Percentiles rank a stretch among this genome's conserved stretches.
Evolutionary conservation across 345 rosid genomes (phyloP).

Genomic region (Pistacia integerrima): DNA sequence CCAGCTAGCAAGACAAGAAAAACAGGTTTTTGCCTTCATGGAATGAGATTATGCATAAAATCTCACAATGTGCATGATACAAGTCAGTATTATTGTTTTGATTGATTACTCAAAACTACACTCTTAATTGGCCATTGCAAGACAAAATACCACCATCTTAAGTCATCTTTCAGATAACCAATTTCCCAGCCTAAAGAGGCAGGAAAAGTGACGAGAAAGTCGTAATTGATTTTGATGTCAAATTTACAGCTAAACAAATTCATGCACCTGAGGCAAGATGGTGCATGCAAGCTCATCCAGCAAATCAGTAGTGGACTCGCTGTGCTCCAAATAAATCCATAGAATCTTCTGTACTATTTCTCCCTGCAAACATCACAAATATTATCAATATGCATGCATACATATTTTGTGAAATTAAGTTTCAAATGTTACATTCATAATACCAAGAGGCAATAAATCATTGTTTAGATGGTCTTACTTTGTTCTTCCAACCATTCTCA

Average conservation of each 20-base stretch:
- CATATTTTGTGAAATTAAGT: slow-evolving; percentile 3
- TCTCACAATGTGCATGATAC: neutral
- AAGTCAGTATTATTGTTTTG: neutral
- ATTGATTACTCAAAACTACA: neutral
- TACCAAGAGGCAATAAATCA: slow-evolving; percentile 16
- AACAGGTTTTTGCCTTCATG: neutral
- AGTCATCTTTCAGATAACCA: neutral
- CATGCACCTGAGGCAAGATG: slow-evolving; percentile 65
- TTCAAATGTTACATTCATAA: slow-evolving; percentile 6
- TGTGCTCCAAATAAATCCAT: slow-evolving; percentile 64
- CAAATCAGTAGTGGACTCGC: slow-evolving; percentile 60
- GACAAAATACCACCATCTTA: neutral
- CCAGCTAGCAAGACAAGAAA: slow-evolving; percentile 1
- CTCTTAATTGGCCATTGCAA: neutral
- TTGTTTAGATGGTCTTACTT: slow-evolving; percentile 45
- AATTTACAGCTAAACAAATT: slow-evolving; percentile 3
- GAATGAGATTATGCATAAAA: neutral
- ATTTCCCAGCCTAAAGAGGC: slow-evolving; percentile 3
- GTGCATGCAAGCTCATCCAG: slow-evolving; percentile 72
- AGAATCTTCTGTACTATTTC: slow-evolving; percentile 67
- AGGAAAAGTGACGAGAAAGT: neutral
- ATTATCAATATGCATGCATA: slow-evolving; percentile 12
- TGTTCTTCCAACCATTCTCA: slow-evolving; percentile 75
- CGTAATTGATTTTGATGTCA: neutral
- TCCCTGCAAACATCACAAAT: slow-evolving; percentile 51